A percentile compares a stretch with the other conserved stretches of the same genome.
Evolutionary conservation across 139 green algal species (phyloP).

Genomic region (Auxenochlorella pyrenoidosa): DNA sequence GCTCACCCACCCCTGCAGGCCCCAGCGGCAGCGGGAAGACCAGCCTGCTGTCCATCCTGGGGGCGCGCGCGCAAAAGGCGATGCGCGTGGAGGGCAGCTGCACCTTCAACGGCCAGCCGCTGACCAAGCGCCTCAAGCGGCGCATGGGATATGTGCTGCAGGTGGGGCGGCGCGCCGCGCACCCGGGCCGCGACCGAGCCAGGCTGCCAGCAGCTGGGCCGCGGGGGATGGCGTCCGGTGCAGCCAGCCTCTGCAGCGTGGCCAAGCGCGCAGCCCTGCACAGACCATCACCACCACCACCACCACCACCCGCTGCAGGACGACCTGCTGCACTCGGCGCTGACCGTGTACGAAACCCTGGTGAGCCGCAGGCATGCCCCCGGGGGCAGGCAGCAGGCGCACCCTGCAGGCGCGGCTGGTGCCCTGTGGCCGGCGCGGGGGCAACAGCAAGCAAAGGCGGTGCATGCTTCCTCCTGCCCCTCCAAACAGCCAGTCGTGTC

Average conservation of each 20-base stretch:
- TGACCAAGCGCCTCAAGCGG: conserved; percentile 66
- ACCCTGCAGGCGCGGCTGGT: neutral
- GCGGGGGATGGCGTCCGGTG: too few species aligned
- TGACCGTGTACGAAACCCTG: conserved; percentile 82
- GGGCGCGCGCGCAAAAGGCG: conserved; percentile 60
- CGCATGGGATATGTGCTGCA: conserved; percentile 78
- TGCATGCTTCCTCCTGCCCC: too few species aligned
- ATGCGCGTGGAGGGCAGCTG: conserved; percentile 52
- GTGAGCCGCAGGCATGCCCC: neutral
- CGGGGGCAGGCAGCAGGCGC: neutral
- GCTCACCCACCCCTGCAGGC: conserved; percentile 50
- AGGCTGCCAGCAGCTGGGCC: too few species aligned
- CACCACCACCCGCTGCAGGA: too few species aligned
- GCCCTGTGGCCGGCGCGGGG: too few species aligned
- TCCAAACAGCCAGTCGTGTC: too few species aligned
- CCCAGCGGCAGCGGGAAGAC: conserved; percentile 85
- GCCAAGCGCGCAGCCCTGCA: too few species aligned
- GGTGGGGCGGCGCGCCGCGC: neutral
- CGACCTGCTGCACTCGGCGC: conserved; percentile 84
- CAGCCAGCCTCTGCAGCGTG: too few species aligned
- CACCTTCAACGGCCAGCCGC: conserved; percentile 75
- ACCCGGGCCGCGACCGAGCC: too few species aligned
- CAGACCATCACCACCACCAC: too few species aligned
- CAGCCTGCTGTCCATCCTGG: conserved; percentile 78
- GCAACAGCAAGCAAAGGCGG: too few species aligned